Conservation (phyloP, 2,329 filamentous ascomycete species). For the Dactylellina leptospora region DNA sequence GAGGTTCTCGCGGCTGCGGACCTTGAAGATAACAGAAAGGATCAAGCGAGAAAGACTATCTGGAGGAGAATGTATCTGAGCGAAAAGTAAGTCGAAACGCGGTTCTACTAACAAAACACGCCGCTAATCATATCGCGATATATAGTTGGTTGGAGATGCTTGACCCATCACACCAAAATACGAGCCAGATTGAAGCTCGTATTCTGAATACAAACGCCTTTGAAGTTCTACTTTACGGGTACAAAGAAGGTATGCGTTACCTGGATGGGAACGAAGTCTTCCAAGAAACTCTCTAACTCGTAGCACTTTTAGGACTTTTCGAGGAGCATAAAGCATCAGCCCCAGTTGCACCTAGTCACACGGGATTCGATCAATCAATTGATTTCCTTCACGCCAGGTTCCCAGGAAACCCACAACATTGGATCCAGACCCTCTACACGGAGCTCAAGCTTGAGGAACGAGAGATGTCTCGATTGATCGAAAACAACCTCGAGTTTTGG, state of each 20-base stretch:
- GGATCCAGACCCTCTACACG: conserved; percentile 34
- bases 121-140: conserved; percentile 20
- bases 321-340: conserved; percentile 47
- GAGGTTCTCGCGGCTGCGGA: conserved; percentile 68
- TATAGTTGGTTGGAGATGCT: conserved; percentile 76
- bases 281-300: no score
- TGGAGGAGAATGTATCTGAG: conserved; percentile 87
- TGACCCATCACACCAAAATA: conserved; percentile 77
- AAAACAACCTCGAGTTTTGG: conserved; percentile 51
- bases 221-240: conserved; percentile 71
- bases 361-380: conserved; percentile 3
- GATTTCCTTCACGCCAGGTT: conserved; percentile 35
- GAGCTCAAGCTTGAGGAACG: conserved; percentile 32
- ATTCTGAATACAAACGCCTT: conserved; percentile 74
- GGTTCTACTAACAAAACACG: background rate
- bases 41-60: conserved; percentile 70
- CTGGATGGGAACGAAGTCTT: no score
- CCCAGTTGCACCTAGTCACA: conserved; percentile 19
- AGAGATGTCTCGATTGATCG: conserved; percentile 18
- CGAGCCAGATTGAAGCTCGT: conserved; percentile 71
- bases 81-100: conserved; percentile 68
- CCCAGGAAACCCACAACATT: conserved; percentile 14
- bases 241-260: conserved; percentile 71
- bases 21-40: conserved; percentile 67
- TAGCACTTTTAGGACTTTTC: conserved; percentile 45